phyloP scores from a whole-genome alignment of 139 green algal species.

The Edaphochlamys debaryana region DNA sequence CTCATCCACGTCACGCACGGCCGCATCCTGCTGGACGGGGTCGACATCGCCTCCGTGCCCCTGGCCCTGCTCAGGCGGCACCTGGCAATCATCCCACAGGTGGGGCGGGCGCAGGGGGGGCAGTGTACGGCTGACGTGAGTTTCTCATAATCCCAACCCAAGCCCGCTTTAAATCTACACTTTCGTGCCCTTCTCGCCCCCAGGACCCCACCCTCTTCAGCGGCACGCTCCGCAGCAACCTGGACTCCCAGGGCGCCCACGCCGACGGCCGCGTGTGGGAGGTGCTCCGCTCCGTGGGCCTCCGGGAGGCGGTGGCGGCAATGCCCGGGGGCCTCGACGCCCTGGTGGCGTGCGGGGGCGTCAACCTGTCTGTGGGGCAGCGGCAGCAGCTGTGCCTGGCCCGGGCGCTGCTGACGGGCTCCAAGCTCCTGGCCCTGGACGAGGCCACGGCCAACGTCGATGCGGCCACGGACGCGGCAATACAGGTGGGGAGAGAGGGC shows the following conservation, averaged over 20 bases:
- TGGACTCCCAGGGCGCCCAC: constrained; percentile 80
- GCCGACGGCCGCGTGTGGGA: constrained; percentile 62
- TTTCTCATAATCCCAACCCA: no score
- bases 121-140: no score
- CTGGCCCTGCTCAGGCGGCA: constrained; percentile 78
- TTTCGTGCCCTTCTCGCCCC: no score
- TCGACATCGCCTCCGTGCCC: constrained; percentile 72
- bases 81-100: constrained; percentile 86
- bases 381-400: constrained; percentile 88
- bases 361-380: constrained; percentile 71
- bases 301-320: constrained; percentile 56
- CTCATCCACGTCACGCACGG: constrained; percentile 83
- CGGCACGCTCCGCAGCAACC: constrained; percentile 81
- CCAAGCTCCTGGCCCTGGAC: constrained; percentile 73
- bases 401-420: constrained; percentile 71
- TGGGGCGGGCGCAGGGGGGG: not conserved
- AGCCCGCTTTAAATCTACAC: no score
- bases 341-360: constrained; percentile 70
- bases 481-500: constrained; percentile 53
- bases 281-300: constrained; percentile 71
- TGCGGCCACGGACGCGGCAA: constrained; percentile 78
- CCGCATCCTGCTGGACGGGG: constrained; percentile 75
- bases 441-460: constrained; percentile 95
- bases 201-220: constrained; percentile 83
- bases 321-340: constrained; percentile 60